Percentiles rank a stretch among this genome's conserved stretches.
phyloP scores from a whole-genome alignment of 2,329 filamentous ascomycete genomes.

The Aspergillus fructus region DNA sequence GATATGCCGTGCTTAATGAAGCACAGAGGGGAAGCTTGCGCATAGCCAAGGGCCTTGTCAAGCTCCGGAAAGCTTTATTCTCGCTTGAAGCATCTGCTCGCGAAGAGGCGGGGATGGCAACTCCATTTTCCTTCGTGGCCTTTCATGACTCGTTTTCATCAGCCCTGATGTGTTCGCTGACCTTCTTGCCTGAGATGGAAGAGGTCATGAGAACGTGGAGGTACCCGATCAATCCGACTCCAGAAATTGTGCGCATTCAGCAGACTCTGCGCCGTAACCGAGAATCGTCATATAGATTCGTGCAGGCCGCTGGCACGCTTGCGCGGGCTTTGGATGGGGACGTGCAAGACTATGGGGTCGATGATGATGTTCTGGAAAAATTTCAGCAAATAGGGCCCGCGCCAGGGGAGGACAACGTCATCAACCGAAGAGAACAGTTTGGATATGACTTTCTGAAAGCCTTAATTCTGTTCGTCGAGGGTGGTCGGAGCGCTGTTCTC shows the following conservation, averaged over 20 bases:
- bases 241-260: conserved; percentile 54
- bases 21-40: conserved; percentile 54
- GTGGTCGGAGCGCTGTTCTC: conserved; percentile 55
- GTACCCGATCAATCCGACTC: conserved; percentile 58
- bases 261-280: conserved; percentile 57
- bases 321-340: conserved; percentile 56
- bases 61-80: conserved; percentile 57
- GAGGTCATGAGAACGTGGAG: conserved; percentile 56
- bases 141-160: conserved; percentile 42
- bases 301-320: conserved; percentile 61
- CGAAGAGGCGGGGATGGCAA: conserved; percentile 29
- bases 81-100: conserved; percentile 43
- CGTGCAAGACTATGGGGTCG: conserved; percentile 44
- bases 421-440: conserved; percentile 51
- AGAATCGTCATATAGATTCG: conserved; percentile 58
- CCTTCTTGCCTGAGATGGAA: conserved; percentile 57
- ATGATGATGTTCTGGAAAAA: conserved; percentile 39
- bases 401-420: conserved; percentile 41
- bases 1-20: conserved; percentile 50
- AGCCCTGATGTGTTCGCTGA: conserved; percentile 45
- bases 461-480: conserved; percentile 62
- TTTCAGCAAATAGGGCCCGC: conserved; percentile 53
- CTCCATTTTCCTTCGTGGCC: conserved; percentile 28
- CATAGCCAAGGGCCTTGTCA: conserved; percentile 56
- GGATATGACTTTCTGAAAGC: conserved; percentile 66